phyloP scores from a whole-genome alignment of 495 filamentous ascomycete species.

The Achaetomiella virescens region DNA sequence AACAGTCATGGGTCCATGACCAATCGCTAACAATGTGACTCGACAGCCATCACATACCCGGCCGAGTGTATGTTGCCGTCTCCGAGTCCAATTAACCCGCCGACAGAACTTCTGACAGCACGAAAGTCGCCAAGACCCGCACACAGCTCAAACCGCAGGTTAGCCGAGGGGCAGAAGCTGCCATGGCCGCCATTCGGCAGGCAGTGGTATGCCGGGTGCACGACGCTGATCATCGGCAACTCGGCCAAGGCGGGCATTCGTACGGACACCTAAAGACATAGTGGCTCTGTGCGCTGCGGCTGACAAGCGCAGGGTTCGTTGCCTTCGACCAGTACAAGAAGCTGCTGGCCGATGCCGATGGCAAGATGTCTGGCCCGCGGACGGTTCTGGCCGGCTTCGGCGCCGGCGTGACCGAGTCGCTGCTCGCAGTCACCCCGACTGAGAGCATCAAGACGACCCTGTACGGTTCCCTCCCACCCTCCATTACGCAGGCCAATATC shows the following conservation, averaged over 20 bases:
- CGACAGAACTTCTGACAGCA: constrained; percentile 11
- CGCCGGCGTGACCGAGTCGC: constrained; percentile 87
- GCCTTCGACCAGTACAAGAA: constrained; percentile 91
- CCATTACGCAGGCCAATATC: background rate
- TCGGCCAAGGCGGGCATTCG: constrained; percentile 92
- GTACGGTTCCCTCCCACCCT: constrained; percentile 35
- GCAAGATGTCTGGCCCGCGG: constrained; percentile 81
- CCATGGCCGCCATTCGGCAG: constrained; percentile 90
- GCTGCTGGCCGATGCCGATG: constrained; percentile 73
- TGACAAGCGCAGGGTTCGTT: constrained; percentile 64
- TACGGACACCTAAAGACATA: constrained; percentile 37
- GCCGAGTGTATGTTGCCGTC: constrained; percentile 67
- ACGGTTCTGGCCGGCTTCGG: constrained; percentile 94
- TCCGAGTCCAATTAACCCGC: constrained; percentile 7
- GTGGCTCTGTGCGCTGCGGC: background rate
- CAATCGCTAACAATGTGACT: constrained; percentile 14
- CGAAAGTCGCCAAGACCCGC: constrained; percentile 79
- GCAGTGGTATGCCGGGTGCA: constrained; percentile 98
- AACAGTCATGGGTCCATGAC: background rate
- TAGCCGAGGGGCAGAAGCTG: constrained; percentile 77
- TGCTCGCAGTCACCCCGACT: constrained; percentile 92
- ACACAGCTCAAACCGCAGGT: constrained; percentile 85
- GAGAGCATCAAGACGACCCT: constrained; percentile 97
- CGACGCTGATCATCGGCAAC: constrained; percentile 94
- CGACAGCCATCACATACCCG: constrained; percentile 89